These are phyloP conservation scores for Hansenula lynferdii DNA, from an alignment of 1,139 yeast genomes.

Conservation along the genomic window DNA sequence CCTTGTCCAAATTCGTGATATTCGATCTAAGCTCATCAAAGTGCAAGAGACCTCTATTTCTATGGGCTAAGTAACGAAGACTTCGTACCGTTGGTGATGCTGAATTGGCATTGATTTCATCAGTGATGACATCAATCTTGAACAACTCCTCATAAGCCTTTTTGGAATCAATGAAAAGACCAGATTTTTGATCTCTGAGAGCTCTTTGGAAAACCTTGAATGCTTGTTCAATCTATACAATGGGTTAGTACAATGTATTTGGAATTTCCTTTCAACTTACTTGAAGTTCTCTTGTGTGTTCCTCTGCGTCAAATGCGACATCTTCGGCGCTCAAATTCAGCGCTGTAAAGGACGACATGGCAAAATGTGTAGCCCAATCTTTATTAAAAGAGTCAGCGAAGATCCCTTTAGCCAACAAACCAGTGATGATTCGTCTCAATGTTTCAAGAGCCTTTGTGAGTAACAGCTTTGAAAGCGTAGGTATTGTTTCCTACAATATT, in stretches of 20 bases:
- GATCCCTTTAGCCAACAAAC: no score
- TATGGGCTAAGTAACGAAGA: slow-evolving; percentile 68
- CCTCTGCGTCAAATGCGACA: slow-evolving; percentile 64
- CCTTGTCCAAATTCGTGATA: slow-evolving; percentile 13
- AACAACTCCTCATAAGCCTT: slow-evolving; percentile 58
- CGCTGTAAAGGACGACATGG: slow-evolving; percentile 69
- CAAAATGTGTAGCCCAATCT: no score
- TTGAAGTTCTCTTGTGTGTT: slow-evolving; percentile 80
- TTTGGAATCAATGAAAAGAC: slow-evolving; percentile 46
- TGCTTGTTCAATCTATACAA: slow-evolving; percentile 75
- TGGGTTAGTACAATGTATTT: not conserved
- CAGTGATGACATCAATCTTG: slow-evolving; percentile 36
- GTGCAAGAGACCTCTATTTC: slow-evolving; percentile 76
- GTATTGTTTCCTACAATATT: not conserved
- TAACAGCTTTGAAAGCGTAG: no score
- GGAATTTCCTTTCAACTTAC: slow-evolving; percentile 20
- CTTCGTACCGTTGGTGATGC: slow-evolving; percentile 70
- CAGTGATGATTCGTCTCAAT: no score
- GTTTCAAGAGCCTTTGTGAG: no score
- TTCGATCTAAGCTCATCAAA: slow-evolving; percentile 41
- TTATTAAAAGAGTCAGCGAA: no score
- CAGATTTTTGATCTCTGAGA: slow-evolving; percentile 50
- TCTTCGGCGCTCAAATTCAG: slow-evolving; percentile 75
- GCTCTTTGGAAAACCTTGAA: slow-evolving; percentile 73
- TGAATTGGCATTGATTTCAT: slow-evolving; percentile 53